Conservation (phyloP, 768 basidiomycete genomes). For the Leucocoprinus sp. region DNA sequence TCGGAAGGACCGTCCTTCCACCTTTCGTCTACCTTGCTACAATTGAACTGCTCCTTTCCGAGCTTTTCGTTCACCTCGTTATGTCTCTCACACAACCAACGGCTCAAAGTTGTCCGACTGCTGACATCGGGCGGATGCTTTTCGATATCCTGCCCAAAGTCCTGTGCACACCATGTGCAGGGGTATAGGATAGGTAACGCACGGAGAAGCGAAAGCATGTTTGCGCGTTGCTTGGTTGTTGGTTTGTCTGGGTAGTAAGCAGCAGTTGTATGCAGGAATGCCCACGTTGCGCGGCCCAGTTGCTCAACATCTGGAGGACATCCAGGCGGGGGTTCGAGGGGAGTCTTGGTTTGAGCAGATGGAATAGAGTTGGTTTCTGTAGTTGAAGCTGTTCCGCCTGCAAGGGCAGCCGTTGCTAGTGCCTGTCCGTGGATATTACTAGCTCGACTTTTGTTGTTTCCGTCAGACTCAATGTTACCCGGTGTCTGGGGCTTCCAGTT, state of each 20-base stretch:
- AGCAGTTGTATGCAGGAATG: conserved; percentile 91
- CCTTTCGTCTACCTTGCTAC: conserved; percentile 71
- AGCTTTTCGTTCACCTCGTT: conserved; percentile 87
- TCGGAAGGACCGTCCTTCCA: conserved; percentile 90
- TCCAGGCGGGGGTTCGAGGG: conserved; percentile 40
- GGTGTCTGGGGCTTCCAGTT: conserved; percentile 48
- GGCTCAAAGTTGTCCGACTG: conserved; percentile 55
- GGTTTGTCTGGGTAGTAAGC: conserved; percentile 92
- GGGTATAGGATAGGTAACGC: conserved; percentile 83
- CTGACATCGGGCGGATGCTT: conserved; percentile 71
- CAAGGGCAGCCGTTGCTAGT: conserved; percentile 19
- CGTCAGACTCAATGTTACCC: conserved; percentile 22
- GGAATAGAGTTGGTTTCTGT: conserved; percentile 15
- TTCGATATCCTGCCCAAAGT: conserved; percentile 68
- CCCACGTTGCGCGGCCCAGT: conserved; percentile 92
- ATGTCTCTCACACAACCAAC: conserved; percentile 88
- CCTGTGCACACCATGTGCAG: conserved; percentile 75
- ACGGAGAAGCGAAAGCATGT: conserved; percentile 76
- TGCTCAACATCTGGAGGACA: conserved; percentile 90
- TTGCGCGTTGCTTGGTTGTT: conserved; percentile 61
- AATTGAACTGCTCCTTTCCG: conserved; percentile 81
- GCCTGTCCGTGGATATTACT: conserved; percentile 4
- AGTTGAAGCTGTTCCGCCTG: conserved; percentile 17
- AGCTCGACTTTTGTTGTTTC: conserved; percentile 14
- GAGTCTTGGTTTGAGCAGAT: background rate